These are phyloP conservation scores for Aspergillus brasiliensis DNA, from an alignment of 2,329 filamentous ascomycete species.

Conservation along the genomic window DNA sequence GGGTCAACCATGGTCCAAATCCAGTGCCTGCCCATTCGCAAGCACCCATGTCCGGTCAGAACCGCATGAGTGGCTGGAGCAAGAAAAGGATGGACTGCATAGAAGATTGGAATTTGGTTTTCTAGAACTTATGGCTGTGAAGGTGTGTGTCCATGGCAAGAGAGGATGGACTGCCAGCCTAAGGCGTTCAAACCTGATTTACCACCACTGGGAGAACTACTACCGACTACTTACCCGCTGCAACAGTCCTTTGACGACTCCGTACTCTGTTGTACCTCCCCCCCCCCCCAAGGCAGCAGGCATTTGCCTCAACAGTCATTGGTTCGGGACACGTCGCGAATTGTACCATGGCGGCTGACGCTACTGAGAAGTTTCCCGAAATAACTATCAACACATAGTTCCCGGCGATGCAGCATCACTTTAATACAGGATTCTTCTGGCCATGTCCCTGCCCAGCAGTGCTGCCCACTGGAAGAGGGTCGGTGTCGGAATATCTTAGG, in stretches of 20 bases:
- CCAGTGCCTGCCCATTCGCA: conserved; percentile 18
- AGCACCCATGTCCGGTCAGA: conserved; percentile 9
- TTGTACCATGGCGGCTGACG: conserved; percentile 2
- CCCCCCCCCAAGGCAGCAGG: conserved; percentile 1
- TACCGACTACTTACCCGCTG: not conserved
- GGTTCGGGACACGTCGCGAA: conserved; percentile 1
- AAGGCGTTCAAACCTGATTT: not conserved
- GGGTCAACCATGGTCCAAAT: conserved; percentile 13
- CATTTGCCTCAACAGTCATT: not conserved
- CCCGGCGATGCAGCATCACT: not conserved
- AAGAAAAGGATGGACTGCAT: conserved; percentile 19
- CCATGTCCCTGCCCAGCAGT: not conserved
- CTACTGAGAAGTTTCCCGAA: not conserved
- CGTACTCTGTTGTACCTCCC: not conserved
- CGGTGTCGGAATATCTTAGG: conserved; percentile 12
- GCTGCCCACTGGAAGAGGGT: not conserved
- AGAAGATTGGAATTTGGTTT: conserved; percentile 21
- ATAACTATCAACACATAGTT: not conserved
- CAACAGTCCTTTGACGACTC: too few species aligned
- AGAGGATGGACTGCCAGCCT: not conserved
- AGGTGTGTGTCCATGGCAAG: conserved; percentile 10
- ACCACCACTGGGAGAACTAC: conserved; percentile 1
- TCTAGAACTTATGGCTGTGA: conserved; percentile 22
- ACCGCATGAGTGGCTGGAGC: conserved; percentile 14
- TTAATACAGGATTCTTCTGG: not conserved